phyloP scores from a whole-genome alignment of 805 yeast genomes.

The Zygotorulaspora sp. region DNA sequence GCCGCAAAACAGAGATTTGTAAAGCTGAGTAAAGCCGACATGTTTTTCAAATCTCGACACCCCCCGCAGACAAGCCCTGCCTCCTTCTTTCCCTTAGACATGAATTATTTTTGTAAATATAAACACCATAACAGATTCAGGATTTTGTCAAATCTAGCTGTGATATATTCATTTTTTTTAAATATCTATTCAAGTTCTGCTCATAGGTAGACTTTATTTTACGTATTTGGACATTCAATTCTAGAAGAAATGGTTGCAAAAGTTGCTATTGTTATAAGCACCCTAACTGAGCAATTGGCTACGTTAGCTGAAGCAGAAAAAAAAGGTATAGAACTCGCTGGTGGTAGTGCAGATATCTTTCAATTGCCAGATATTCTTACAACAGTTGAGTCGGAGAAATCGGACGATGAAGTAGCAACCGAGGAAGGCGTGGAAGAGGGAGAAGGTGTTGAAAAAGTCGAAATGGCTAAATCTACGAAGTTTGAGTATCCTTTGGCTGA shows the following conservation, averaged over 20 bases:
- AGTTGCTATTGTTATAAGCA: constrained; percentile 57
- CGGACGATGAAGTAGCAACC: not conserved
- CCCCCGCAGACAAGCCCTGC: too few species aligned
- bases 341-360: constrained; percentile 61
- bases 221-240: not conserved
- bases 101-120: too few species aligned
- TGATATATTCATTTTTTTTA: too few species aligned
- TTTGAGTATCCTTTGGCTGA: constrained; percentile 53
- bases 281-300: constrained; percentile 74
- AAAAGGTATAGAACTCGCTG: constrained; percentile 66
- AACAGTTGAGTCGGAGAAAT: not conserved
- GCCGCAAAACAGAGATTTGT: too few species aligned
- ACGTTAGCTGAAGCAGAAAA: constrained; percentile 62
- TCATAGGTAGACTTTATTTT: too few species aligned
- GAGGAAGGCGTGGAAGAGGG: constrained; percentile 50
- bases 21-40: too few species aligned
- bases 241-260: constrained; percentile 27
- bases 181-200: too few species aligned
- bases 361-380: constrained; percentile 72
- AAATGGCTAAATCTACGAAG: too few species aligned
- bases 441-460: constrained; percentile 64
- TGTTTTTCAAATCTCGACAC: too few species aligned
- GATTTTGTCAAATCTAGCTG: too few species aligned
- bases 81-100: too few species aligned
- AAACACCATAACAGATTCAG: too few species aligned